These are phyloP conservation scores for Podospora conica DNA, from an alignment of 495 filamentous ascomycete species.

Conservation along the genomic window DNA sequence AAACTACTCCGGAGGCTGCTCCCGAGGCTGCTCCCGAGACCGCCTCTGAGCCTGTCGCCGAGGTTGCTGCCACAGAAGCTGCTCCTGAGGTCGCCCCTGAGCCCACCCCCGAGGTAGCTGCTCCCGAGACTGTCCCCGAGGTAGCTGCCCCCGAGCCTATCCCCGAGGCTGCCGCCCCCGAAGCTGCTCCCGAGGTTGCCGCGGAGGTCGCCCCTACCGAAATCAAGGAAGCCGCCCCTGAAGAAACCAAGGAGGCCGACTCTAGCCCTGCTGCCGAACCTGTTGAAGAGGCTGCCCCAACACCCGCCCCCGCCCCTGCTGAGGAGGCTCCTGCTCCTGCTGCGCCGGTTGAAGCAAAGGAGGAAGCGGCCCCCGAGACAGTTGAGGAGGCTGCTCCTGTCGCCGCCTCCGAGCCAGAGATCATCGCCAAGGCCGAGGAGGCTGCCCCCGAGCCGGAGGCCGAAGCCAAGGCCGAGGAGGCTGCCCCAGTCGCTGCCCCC, in stretches of 20 bases:
- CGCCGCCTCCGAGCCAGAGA: not conserved
- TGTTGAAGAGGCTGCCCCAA: not conserved
- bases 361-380: not conserved
- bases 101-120: not conserved
- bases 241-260: not conserved
- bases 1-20: not conserved
- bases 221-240: not conserved
- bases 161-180: not conserved
- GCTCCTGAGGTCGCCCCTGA: not conserved
- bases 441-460: not conserved
- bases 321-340: conserved; percentile 1
- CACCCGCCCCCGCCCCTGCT: not conserved
- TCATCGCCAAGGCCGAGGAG: not conserved
- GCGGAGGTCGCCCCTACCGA: not conserved
- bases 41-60: not conserved
- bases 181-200: not conserved
- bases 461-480: not conserved
- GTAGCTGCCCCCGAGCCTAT: not conserved
- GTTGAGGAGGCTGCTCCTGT: not conserved
- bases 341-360: not conserved
- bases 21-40: not conserved
- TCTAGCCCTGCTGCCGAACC: not conserved
- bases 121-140: not conserved
- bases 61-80: not conserved
- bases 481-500: not conserved